Conservation (phyloP, 2,329 filamentous ascomycete species). For the Xylariales sp. region DNA sequence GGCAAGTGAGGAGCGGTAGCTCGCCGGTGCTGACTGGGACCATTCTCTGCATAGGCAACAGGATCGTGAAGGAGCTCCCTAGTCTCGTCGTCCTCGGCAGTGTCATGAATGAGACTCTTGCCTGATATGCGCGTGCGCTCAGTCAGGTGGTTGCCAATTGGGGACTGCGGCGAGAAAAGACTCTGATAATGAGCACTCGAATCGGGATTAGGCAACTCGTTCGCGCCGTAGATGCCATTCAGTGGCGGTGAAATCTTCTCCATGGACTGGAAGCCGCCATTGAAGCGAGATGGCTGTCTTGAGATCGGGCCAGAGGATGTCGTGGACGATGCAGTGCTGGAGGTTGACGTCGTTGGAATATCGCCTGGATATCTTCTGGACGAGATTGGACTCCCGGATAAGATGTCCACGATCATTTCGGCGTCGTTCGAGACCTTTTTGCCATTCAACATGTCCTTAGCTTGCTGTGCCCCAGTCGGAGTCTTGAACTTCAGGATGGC, state of each 20-base stretch:
- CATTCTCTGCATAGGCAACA: slow-evolving; percentile 69
- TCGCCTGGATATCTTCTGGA: slow-evolving; percentile 52
- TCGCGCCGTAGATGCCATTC: slow-evolving; percentile 47
- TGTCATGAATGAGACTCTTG: slow-evolving; percentile 68
- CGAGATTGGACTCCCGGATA: slow-evolving; percentile 35
- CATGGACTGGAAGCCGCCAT: slow-evolving; percentile 55
- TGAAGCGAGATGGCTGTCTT: slow-evolving; percentile 56
- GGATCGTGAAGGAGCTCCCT: slow-evolving; percentile 68
- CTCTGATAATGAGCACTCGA: slow-evolving; percentile 51
- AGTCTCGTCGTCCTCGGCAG: slow-evolving; percentile 66
- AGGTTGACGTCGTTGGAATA: slow-evolving; percentile 29
- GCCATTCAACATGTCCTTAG: slow-evolving; percentile 53
- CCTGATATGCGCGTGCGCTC: slow-evolving; percentile 57
- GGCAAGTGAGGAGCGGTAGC: slow-evolving; percentile 70
- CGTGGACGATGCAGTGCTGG: slow-evolving; percentile 36
- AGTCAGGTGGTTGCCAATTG: slow-evolving; percentile 65
- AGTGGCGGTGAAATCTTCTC: slow-evolving; percentile 60
- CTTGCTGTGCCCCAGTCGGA: slow-evolving; percentile 48
- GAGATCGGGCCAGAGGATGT: slow-evolving; percentile 41
- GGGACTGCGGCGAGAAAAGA: slow-evolving; percentile 69
- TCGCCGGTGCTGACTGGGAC: slow-evolving; percentile 54
- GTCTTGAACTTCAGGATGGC: slow-evolving; percentile 51
- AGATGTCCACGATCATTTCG: slow-evolving; percentile 58
- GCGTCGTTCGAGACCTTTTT: slow-evolving; percentile 47
- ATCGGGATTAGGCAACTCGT: slow-evolving; percentile 57